These are phyloP conservation scores for Chernovozyma aurita DNA, from an alignment of 1,139 yeast species.

Conservation along the genomic window DNA sequence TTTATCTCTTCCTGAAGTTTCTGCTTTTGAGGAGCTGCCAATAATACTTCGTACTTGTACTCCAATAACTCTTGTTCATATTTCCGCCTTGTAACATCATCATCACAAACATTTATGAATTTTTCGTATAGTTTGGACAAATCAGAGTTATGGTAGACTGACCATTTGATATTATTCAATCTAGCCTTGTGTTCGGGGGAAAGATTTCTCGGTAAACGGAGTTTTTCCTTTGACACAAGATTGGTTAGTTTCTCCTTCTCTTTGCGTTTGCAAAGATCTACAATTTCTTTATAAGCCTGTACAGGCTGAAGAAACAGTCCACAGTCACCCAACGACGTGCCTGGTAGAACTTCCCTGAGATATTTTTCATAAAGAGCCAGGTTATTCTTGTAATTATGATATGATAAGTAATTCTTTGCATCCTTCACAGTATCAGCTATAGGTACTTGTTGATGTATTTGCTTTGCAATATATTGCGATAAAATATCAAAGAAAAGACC, in stretches of 20 bases:
- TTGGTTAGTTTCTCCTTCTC: conserved; percentile 36
- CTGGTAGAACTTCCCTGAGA: conserved; percentile 58
- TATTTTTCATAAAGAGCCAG: conserved; percentile 39
- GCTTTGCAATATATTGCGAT: conserved; percentile 17
- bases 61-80: conserved; percentile 58
- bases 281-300: conserved; percentile 43
- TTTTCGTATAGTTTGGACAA: conserved; percentile 51
- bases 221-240: conserved; percentile 30
- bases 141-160: conserved; percentile 44
- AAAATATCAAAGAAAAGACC: conserved; percentile 45
- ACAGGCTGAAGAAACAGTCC: conserved; percentile 50
- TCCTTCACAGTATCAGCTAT: conserved; percentile 46
- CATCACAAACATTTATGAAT: conserved; percentile 56
- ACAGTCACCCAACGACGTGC: conserved; percentile 53
- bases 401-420: conserved; percentile 40
- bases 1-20: conserved; percentile 38
- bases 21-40: conserved; percentile 36
- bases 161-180: conserved; percentile 46
- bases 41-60: conserved; percentile 52
- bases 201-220: conserved; percentile 34
- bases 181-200: conserved; percentile 26
- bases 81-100: conserved; percentile 56
- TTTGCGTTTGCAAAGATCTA: conserved; percentile 37
- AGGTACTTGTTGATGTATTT: conserved; percentile 30
- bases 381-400: conserved; percentile 26